Percentiles rank a stretch among this genome's conserved stretches.
These are phyloP conservation scores for Paraphysoderma sedebokerense DNA, from an alignment of 371 early-diverging fungal species.

Conservation along the genomic window DNA sequence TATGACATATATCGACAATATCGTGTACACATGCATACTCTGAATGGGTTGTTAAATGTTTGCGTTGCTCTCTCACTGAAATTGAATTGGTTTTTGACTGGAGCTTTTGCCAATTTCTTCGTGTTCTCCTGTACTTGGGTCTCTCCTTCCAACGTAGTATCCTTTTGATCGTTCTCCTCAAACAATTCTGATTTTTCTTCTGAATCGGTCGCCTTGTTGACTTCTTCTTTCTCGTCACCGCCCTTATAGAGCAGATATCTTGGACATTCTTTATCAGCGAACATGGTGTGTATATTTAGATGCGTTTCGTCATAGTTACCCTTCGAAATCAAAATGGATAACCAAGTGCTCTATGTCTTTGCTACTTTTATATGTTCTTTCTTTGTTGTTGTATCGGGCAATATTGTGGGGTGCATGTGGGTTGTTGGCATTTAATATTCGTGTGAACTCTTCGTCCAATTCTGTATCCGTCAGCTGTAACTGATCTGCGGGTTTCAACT, in stretches of 20 bases:
- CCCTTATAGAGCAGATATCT: conserved; percentile 18
- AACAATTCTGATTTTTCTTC: conserved; percentile 3
- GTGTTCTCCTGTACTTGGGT: neutral
- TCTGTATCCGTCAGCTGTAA: conserved; percentile 28
- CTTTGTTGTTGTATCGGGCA: conserved; percentile 31
- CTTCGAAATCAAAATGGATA: conserved; percentile 38
- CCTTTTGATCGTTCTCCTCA: conserved; percentile 2
- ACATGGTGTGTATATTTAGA: no score
- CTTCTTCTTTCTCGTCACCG: conserved; percentile 7
- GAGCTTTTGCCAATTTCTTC: conserved; percentile 7
- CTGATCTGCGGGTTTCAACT: conserved; percentile 32
- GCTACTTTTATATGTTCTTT: conserved; percentile 26
- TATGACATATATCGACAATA: conserved; percentile 1
- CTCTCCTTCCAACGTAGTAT: conserved; percentile 5
- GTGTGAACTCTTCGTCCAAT: conserved; percentile 34
- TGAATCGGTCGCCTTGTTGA: conserved; percentile 2
- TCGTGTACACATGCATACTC: conserved; percentile 10
- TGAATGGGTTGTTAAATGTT: conserved; percentile 29
- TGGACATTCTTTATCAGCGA: no score
- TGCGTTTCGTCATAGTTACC: conserved; percentile 9
- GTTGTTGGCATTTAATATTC: conserved; percentile 43
- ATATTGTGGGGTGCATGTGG: conserved; percentile 42
- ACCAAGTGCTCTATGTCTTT: conserved; percentile 32
- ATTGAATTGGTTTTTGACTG: conserved; percentile 33
- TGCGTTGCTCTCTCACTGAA: conserved; percentile 36